Evolutionary conservation across 371 early-diverging fungal species (phyloP), one percentile per base, ranked within the genome.

Genomic region (Mortierella polycephala): DNA sequence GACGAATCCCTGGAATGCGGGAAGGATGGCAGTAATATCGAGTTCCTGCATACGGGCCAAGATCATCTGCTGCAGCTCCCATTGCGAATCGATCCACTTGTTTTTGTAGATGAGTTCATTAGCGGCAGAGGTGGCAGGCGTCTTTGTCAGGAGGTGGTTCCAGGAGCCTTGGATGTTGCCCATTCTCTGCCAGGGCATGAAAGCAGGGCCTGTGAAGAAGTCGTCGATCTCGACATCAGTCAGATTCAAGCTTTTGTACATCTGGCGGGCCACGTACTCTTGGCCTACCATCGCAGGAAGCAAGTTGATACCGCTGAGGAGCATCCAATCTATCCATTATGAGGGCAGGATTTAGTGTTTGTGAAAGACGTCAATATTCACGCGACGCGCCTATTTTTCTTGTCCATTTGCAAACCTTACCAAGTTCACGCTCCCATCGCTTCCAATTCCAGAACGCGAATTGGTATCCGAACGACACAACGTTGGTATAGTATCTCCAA

Each of bases 391-490:
- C 30, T 30, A 30, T 30, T 30, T 30, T 30, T 30, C 30, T 46
- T 18, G 6, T 41, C 5, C 7, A 11, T 0, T 16, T 40, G 39
- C 18, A 30, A 14, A 13, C n/a, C 37, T 6, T 71, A 77, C 77
- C 77, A 11, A 77, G 39, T 16, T 77, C 77, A n/a, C 66, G 62
- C 57, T 81, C 81, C 81, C 81, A 81, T 7, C 75, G 71, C 46
- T 62, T 64, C 81, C 81, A 81, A 18, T 71, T 69, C 81, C 81
- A 81, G 53, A 81, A 81, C 10, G 53, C 68, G 60, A 75, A 70
- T 61, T 74, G 75, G 59, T 81, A 81, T 5, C 75, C 75, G 39
- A 57, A 81, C 1, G 76, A 50, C n/a, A 81, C 81, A 2, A 75
- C 75, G 7, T 81, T 81, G 51, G 75, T 75, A 52, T 81, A 81